Evolutionary conservation across 2,329 filamentous ascomycete species (phyloP), one percentile per base, ranked within the genome.

Genomic region (Pyricularia sp.): DNA sequence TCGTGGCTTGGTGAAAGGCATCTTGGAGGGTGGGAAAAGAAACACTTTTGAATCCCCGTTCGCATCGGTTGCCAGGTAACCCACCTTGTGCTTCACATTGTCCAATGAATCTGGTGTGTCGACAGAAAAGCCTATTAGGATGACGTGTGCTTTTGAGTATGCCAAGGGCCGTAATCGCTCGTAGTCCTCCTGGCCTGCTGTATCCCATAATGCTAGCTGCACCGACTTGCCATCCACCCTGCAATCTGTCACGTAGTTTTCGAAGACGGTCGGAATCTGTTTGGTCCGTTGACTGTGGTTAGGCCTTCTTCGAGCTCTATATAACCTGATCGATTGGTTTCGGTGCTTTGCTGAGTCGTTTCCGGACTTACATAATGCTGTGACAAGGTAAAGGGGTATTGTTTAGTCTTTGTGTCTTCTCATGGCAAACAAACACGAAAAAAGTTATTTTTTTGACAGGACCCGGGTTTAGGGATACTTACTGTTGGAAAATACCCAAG

Each of bases 201-300:
- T 99, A 88, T 99, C 95, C 95, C 95, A 99, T 75, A 99, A 84
- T 67, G 95, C 95, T 72, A 99, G 86, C 82, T 99, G 95, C 58
- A 99, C 95, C n/a, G 93, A 97, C 79, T 97, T 97, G 76, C 95
- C 95, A 78, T 99, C 95, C 70, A 99, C 95, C 82, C 94, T 88
- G 81, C 95, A 99, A 82, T 99, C 95, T 74, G 95, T 99, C 72
- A 99, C 95, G 77, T 99, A 99, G 82, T 99, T 99, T 78, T 99
- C 95, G 80, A 99, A 99, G 55, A 99, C 95, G 65, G 95, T 99
- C 1, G 95, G 95, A 67, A 97, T 94, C 90, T 93, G 79, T 74
- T 67, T 70, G 58, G 25, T 61, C 66, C 42, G 26, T n/a, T 6
- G 28, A 36, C 31, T n/a, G 30, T 23, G 59, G 69, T 67, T 10